Evolutionary conservation across 148 eudicot genomes (phyloP).

Genomic region (Persicaria maculosa): DNA sequence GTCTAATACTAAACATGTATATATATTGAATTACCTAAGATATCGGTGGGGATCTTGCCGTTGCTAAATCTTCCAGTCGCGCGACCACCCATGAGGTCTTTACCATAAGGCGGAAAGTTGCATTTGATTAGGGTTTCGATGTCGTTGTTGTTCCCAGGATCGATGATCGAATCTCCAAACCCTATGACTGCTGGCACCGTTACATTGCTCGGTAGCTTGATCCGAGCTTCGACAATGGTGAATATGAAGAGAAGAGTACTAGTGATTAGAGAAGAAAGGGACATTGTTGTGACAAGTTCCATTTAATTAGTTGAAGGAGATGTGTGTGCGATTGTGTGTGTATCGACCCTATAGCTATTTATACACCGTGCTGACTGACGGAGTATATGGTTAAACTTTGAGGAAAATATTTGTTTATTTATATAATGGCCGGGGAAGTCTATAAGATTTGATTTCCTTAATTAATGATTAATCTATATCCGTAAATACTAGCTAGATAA

Average conservation of each 20-base stretch:
- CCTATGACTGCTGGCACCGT: constrained; percentile 6
- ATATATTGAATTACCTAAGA: constrained; percentile 8
- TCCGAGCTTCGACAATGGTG: neutral
- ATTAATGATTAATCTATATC: too few relatives aligned
- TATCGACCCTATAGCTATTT: too few relatives aligned
- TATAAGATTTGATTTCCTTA: too few relatives aligned
- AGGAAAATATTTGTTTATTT: too few relatives aligned
- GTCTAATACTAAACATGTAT: neutral
- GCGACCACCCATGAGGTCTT: constrained; percentile 9
- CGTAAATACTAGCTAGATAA: too few relatives aligned
- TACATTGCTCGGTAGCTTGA: constrained; percentile 33
- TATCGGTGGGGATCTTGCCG: constrained; percentile 15
- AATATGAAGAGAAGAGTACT: neutral
- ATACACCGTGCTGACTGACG: too few relatives aligned
- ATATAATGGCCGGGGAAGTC: too few relatives aligned
- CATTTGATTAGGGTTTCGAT: constrained; percentile 5
- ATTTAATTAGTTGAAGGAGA: neutral
- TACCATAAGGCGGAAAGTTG: constrained; percentile 18
- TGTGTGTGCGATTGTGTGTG: neutral
- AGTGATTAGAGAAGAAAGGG: neutral
- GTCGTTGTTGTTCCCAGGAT: constrained; percentile 18
- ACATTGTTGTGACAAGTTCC: neutral
- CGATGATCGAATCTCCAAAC: constrained; percentile 16
- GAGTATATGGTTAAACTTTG: too few relatives aligned
- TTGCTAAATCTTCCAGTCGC: constrained; percentile 17